These are phyloP conservation scores for Actinomucor elegans DNA, from an alignment of 371 early-diverging fungal species.

Conservation along the genomic window DNA sequence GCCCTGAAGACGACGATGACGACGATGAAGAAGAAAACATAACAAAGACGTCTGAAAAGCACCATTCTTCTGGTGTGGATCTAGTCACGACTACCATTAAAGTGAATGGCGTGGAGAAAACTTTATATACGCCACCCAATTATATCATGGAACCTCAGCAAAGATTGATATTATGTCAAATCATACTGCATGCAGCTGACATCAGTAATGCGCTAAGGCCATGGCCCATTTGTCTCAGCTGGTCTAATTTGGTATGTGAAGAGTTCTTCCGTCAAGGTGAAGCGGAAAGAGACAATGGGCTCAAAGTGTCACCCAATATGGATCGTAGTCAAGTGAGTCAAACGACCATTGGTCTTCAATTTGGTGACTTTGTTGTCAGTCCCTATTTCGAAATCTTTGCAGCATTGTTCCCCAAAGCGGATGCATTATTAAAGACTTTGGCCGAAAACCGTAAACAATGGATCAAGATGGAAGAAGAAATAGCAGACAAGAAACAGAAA, in stretches of 20 bases:
- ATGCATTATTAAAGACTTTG: conserved; percentile 37
- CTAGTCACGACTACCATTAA: conserved; percentile 2
- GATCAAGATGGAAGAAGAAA: conserved; percentile 30
- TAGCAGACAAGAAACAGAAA: conserved; percentile 2
- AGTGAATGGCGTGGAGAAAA: conserved; percentile 6
- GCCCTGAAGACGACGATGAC: conserved; percentile 19
- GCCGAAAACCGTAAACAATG: conserved; percentile 40
- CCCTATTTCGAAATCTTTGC: conserved; percentile 84
- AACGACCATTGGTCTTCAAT: conserved; percentile 75
- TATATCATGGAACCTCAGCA: conserved; percentile 28
- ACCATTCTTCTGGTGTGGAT: conserved; percentile 13
- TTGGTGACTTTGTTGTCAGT: conserved; percentile 81
- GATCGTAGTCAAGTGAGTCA: conserved; percentile 75
- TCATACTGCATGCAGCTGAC: conserved; percentile 84
- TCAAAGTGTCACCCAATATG: conserved; percentile 88
- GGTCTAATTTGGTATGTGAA: conserved; percentile 83
- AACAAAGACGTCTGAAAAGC: not conserved
- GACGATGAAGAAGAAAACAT: not conserved
- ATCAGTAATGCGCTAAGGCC: conserved; percentile 88
- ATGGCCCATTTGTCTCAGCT: conserved; percentile 77
- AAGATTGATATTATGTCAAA: conserved; percentile 60
- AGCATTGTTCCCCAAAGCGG: conserved; percentile 67
- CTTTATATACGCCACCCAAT: conserved; percentile 16
- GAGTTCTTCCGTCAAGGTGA: conserved; percentile 91
- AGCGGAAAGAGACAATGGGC: conserved; percentile 63